Conservation (phyloP, 305 asterid genomes). For the Ilex paraguariensis region DNA sequence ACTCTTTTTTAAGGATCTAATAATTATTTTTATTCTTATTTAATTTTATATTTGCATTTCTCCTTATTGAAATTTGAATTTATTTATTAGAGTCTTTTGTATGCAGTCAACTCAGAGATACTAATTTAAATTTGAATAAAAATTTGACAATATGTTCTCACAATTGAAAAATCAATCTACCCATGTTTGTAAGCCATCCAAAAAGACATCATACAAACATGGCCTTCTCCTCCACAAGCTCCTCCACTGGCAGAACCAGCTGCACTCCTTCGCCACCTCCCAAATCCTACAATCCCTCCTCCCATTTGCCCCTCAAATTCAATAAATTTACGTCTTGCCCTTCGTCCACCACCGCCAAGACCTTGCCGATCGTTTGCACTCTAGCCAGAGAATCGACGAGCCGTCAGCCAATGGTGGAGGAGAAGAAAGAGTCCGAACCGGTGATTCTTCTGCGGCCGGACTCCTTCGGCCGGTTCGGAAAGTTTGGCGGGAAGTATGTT, state of each 20-base stretch:
- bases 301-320: conserved; percentile 21
- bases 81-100: too few relatives aligned
- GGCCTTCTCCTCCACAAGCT: conserved; percentile 39
- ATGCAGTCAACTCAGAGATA: too few relatives aligned
- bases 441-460: conserved; percentile 59
- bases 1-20: too few relatives aligned
- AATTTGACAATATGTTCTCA: too few relatives aligned
- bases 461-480: conserved; percentile 81
- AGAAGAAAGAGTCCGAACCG: conserved; percentile 21
- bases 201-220: conserved; percentile 17
- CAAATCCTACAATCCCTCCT: conserved; percentile 24
- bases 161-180: too few relatives aligned
- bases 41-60: too few relatives aligned
- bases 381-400: conserved; percentile 35
- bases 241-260: conserved; percentile 13
- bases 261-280: conserved; percentile 23
- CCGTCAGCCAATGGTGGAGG: conserved; percentile 13
- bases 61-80: too few relatives aligned
- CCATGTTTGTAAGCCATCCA: too few relatives aligned
- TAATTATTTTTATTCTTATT: too few relatives aligned
- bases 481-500: conserved; percentile 82
- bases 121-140: too few relatives aligned
- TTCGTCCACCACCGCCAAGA: conserved; percentile 7
- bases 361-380: conserved; percentile 23
- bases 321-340: conserved; percentile 12